Evolutionary conservation across 768 basidiomycete species (phyloP), one percentile per base, ranked within the genome.

Genomic region (Boletus huronensis): DNA sequence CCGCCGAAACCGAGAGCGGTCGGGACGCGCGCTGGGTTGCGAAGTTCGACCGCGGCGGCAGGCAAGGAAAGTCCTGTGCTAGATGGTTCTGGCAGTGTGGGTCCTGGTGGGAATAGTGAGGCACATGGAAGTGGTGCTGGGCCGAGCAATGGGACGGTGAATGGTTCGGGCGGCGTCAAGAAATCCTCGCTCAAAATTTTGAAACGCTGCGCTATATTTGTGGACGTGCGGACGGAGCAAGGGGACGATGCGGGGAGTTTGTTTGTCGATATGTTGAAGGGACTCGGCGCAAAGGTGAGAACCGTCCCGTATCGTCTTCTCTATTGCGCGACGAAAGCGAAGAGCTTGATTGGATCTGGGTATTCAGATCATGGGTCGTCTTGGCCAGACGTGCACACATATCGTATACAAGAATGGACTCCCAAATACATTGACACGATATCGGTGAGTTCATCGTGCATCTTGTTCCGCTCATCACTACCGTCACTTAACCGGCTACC

Each of bases 381-480:
- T 88, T 19, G 82, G 87, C 28, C 82, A 84, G 64, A 81, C 80
- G 19, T 85, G 91, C 60, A 93, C 90, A 6, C 92, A 93, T 68
- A 82, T 95, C 54, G 82, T 95, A 7, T 94, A 79, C 70, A 95
- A 93, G 77, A 87, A 90, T 54, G 92, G 92, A 1, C 67, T 83
- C 21, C 79, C 82, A 65, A 85, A 85, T 57, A 95, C 93, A 3
- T 64, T 92, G 41, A 79, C 77, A 21, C 82, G 83, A 38, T 90
- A 89, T 70, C 79, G 85, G 85, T 87, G 52, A 54, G 77, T 70
- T 32, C 13, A 21, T 45, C 43, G 45, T 29, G 46, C 14, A 7
- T 17, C 28, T 31, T 25, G 6, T 49, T 45, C n/a, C 3, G 16
- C 34, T 25, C n/a, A n/a, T n/a, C n/a, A n/a, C n/a, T n/a, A n/a